These are phyloP conservation scores for Pulicaria dysenterica DNA, from an alignment of 129 eudicot genomes.

Conservation along the genomic window DNA sequence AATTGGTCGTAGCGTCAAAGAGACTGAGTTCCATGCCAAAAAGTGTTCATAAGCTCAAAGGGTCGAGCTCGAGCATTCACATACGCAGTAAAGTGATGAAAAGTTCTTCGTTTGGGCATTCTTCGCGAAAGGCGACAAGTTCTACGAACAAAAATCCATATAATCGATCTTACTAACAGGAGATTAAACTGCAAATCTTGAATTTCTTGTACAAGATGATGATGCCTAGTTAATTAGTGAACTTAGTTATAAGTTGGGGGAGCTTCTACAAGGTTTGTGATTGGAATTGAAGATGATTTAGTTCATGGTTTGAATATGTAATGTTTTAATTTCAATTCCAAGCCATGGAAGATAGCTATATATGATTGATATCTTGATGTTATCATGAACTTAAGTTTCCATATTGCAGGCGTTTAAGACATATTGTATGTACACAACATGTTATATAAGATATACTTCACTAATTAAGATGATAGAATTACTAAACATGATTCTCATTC, in stretches of 20 bases:
- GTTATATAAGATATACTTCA: no score
- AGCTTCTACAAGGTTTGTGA: constrained; percentile 16
- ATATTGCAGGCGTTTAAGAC: background rate
- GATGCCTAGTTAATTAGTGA: background rate
- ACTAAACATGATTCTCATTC: no score
- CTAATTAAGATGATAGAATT: no score
- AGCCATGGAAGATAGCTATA: background rate
- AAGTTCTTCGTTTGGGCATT: constrained; percentile 52
- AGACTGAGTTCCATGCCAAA: constrained; percentile 19
- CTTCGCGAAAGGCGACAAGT: constrained; percentile 42
- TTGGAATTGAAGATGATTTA: background rate
- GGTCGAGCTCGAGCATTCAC: constrained; percentile 42
- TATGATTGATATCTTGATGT: constrained; percentile 11
- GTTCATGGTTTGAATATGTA: background rate
- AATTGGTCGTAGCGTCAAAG: constrained; percentile 16
- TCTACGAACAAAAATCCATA: constrained; percentile 47
- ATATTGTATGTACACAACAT: background rate
- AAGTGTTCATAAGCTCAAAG: constrained; percentile 23
- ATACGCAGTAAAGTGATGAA: constrained; percentile 40
- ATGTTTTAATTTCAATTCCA: background rate
- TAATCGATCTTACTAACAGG: constrained; percentile 31
- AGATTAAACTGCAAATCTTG: constrained; percentile 1
- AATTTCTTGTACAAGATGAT: constrained; percentile 1
- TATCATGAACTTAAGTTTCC: background rate
- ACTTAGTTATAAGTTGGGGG: background rate